phyloP scores from a whole-genome alignment of 2,329 filamentous ascomycete species.

The Paecilomyces variotii region DNA sequence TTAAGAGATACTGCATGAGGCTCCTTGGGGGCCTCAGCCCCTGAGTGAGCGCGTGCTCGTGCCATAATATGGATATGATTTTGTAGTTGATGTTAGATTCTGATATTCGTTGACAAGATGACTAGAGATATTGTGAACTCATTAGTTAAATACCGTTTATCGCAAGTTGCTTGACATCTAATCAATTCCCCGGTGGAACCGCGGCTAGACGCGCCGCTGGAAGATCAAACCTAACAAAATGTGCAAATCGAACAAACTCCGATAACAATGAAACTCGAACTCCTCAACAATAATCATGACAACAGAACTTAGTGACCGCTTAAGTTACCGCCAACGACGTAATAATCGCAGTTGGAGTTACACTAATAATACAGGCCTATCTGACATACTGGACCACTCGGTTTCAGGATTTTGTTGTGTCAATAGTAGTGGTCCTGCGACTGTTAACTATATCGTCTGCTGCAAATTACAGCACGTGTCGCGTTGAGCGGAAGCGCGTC shows the following conservation, averaged over 20 bases:
- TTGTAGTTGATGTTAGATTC: background rate
- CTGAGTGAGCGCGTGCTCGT: constrained; percentile 34
- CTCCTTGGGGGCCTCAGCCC: constrained; percentile 52
- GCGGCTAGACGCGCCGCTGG: background rate
- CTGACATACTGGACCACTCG: no score
- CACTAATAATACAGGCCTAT: no score
- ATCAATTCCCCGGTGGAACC: background rate
- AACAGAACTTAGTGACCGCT: background rate
- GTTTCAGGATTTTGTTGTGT: no score
- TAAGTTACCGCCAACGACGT: background rate
- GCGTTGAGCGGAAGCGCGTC: no score
- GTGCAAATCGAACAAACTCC: background rate
- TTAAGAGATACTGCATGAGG: constrained; percentile 73
- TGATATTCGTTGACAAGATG: background rate
- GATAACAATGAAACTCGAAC: background rate
- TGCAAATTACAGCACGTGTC: no score
- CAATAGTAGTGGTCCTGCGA: no score
- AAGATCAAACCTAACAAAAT: background rate
- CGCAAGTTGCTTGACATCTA: background rate
- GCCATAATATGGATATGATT: constrained; percentile 23
- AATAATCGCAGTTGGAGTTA: background rate
- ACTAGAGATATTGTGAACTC: background rate
- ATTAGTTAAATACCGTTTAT: background rate
- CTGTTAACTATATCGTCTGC: no score
- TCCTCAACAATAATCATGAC: background rate